Base-by-base conservation (phyloP, 176 grass and related monocot genomes). In the Oropetium thomaeum region DNA sequence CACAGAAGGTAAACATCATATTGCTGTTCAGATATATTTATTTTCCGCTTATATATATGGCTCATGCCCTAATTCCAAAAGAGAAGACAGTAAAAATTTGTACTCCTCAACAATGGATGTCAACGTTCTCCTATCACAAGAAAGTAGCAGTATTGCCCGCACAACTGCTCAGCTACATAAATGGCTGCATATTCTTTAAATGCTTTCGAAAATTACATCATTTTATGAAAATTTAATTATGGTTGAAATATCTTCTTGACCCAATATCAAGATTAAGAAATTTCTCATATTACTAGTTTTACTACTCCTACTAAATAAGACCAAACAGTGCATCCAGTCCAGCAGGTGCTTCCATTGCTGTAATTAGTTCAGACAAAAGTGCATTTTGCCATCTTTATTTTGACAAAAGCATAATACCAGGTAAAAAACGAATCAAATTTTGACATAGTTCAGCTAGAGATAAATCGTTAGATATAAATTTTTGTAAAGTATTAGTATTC, bases 291-390 rank as follows among this genome's bases (percentile, higher is more conserved):
- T 81, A 49, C 66, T 26, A 29, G 62, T 77, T 89, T 22, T n/a
- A n/a, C n/a, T n/a, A n/a, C n/a, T n/a, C n/a, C n/a, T 39, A 73
- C 61, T 39, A 68, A 26, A 48, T 25, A 74, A 73, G 30, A 47
- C 38, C 68, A 63, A 61, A 23, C 45, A 14, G 44, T 79, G 27
- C 31, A 76, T 8, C 49, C 11, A 19, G n/a, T n/a, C n/a, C n/a
- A n/a, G n/a, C n/a, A n/a, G n/a, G n/a, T n/a, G n/a, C n/a, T n/a
- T n/a, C n/a, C n/a, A n/a, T n/a, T n/a, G n/a, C n/a, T n/a, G n/a
- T n/a, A n/a, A n/a, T n/a, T n/a, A n/a, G n/a, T n/a, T n/a, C n/a
- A n/a, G n/a, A n/a, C n/a, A n/a, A n/a, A n/a, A n/a, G n/a, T n/a
- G n/a, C n/a, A n/a, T n/a, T n/a, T n/a, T 37, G 35, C 35, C 35